Conservation (phyloP, 2,329 filamentous ascomycete species). For the Fusarium veterinarium region DNA sequence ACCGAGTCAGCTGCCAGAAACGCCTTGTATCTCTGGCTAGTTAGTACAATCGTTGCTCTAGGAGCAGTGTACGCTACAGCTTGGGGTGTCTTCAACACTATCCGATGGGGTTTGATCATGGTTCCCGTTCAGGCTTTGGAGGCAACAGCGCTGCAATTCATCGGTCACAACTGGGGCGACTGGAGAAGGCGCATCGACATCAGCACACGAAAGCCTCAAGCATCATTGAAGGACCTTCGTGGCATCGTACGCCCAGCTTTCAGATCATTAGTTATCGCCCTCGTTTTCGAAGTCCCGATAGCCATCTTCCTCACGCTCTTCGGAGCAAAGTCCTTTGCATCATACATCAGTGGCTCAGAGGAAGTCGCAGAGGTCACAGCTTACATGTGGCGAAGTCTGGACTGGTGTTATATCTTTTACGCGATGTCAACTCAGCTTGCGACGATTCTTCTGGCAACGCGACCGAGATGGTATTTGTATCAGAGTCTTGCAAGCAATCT, state of each 20-base stretch:
- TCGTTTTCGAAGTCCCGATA: slow-evolving; percentile 70
- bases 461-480: slow-evolving; percentile 74
- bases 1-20: slow-evolving; percentile 75
- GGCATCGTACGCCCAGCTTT: slow-evolving; percentile 64
- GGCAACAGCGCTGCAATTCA: slow-evolving; percentile 71
- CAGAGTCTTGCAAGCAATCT: slow-evolving; percentile 75
- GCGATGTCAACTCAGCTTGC: slow-evolving; percentile 73
- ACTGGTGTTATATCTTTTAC: slow-evolving; percentile 78
- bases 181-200: slow-evolving; percentile 52
- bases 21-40: slow-evolving; percentile 76
- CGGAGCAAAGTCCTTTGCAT: slow-evolving; percentile 70
- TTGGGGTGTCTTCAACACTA: slow-evolving; percentile 80
- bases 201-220: slow-evolving; percentile 29
- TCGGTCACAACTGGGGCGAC: slow-evolving; percentile 74
- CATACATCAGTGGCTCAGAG: slow-evolving; percentile 68
- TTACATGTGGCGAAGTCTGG: slow-evolving; percentile 72
- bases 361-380: slow-evolving; percentile 69
- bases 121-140: slow-evolving; percentile 76
- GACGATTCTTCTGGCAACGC: slow-evolving; percentile 71
- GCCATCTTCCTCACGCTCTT: slow-evolving; percentile 71
- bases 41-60: slow-evolving; percentile 71
- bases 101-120: slow-evolving; percentile 80
- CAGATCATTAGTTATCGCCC: slow-evolving; percentile 62
- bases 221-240: slow-evolving; percentile 34
- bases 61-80: slow-evolving; percentile 75